These are phyloP conservation scores for Diaporthe sp. DNA, from an alignment of 2,329 filamentous ascomycete species.

Conservation along the genomic window DNA sequence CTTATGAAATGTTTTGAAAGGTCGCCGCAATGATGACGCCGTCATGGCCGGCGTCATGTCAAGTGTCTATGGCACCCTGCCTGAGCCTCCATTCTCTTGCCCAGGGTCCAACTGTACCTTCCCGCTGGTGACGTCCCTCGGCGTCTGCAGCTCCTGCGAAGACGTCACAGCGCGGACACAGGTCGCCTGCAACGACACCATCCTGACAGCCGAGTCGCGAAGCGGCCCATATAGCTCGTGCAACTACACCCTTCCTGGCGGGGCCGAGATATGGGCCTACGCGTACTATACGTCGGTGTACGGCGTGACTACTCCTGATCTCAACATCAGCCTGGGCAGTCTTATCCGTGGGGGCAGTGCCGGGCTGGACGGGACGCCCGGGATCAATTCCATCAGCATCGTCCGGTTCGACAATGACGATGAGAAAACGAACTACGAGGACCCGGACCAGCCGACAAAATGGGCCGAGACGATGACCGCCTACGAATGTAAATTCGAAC, in stretches of 20 bases:
- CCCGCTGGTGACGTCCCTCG: neutral
- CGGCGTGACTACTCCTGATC: neutral
- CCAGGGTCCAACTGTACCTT: neutral
- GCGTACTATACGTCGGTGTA: neutral
- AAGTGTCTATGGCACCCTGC: neutral
- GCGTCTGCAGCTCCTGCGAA: neutral
- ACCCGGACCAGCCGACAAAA: neutral
- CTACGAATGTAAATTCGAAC: neutral
- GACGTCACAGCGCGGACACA: neutral
- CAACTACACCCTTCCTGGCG: neutral
- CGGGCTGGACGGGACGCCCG: neutral
- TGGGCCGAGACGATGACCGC: conserved; percentile 1
- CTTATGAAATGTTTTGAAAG: neutral
- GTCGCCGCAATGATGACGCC: neutral
- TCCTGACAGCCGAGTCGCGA: neutral
- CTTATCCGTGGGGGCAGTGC: neutral
- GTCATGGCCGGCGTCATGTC: neutral
- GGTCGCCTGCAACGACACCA: neutral
- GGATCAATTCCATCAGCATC: neutral
- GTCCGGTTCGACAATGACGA: neutral
- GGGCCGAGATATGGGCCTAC: neutral
- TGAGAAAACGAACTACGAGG: neutral
- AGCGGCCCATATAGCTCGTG: neutral
- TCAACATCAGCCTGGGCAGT: neutral
- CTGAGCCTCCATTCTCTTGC: neutral